Evolutionary conservation across 176 grass and related monocot species (phyloP).

Genomic region (Typha latifolia): DNA sequence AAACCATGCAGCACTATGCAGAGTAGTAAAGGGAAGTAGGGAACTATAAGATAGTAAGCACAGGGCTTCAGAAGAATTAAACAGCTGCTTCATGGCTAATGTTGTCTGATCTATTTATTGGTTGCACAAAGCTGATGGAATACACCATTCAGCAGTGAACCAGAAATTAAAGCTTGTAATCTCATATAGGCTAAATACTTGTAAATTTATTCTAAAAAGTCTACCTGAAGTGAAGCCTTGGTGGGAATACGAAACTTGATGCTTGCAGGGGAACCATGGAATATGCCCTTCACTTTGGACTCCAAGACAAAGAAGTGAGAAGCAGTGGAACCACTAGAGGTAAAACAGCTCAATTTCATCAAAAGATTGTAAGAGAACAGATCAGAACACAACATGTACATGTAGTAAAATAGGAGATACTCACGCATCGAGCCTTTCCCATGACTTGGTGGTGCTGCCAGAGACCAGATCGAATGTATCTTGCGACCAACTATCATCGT

Average conservation of each 20-base stretch:
- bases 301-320: conserved; percentile 80
- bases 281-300: conserved; percentile 61
- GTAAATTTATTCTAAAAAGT: neutral
- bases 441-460: conserved; percentile 58
- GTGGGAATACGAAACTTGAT: conserved; percentile 79
- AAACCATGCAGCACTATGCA: too few species aligned
- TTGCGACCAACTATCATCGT: conserved; percentile 75
- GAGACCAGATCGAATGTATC: conserved; percentile 70
- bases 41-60: too few species aligned
- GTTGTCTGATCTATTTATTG: too few species aligned
- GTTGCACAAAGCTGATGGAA: neutral
- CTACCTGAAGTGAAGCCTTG: conserved; percentile 86
- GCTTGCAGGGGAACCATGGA: conserved; percentile 64
- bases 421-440: conserved; percentile 91
- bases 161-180: neutral
- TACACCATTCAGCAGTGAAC: neutral
- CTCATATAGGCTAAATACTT: neutral
- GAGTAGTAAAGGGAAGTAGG: too few species aligned
- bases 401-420: conserved; percentile 13
- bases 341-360: neutral
- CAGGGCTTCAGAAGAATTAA: too few species aligned
- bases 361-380: neutral
- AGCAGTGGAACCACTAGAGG: conserved; percentile 56
- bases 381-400: neutral
- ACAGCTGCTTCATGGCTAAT: too few species aligned